Conservation (phyloP, 2,329 filamentous ascomycete genomes). For the Orbilia quercus region DNA sequence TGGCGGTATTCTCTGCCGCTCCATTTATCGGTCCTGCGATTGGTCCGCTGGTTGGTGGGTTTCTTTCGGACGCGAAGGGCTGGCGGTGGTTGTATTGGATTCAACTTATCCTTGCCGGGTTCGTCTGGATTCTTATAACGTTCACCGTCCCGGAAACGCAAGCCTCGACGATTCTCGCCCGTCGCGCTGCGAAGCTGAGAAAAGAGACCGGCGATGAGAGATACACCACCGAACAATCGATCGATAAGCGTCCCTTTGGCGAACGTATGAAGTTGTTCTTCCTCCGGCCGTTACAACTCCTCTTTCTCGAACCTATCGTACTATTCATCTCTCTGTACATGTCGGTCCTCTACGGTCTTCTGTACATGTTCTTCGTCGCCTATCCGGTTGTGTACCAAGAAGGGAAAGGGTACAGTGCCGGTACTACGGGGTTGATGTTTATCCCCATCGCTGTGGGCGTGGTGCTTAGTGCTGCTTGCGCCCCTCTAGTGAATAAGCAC, state of each 20-base stretch:
- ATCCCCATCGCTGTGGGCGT: conserved; percentile 84
- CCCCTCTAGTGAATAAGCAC: conserved; percentile 82
- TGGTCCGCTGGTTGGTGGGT: conserved; percentile 81
- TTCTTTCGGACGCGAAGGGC: conserved; percentile 74
- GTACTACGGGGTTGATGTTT: conserved; percentile 85
- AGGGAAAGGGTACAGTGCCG: conserved; percentile 80
- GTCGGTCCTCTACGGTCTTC: conserved; percentile 79
- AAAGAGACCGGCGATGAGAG: conserved; percentile 74
- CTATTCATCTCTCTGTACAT: conserved; percentile 86
- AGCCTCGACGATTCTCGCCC: conserved; percentile 76
- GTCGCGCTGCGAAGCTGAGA: conserved; percentile 74
- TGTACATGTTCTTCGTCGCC: conserved; percentile 82
- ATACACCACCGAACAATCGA: conserved; percentile 82
- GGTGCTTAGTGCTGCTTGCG: conserved; percentile 72
- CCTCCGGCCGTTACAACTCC: conserved; percentile 83
- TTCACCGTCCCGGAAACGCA: conserved; percentile 94
- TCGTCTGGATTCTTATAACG: conserved; percentile 79
- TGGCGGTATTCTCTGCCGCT: conserved; percentile 85
- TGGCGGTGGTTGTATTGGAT: conserved; percentile 93
- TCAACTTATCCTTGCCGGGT: conserved; percentile 78
- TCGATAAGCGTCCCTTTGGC: conserved; percentile 75
- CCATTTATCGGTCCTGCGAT: conserved; percentile 80
- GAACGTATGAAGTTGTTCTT: conserved; percentile 80
- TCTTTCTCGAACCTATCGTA: conserved; percentile 86
- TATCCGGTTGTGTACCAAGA: conserved; percentile 78